Percentiles rank a stretch among this genome's conserved stretches.
These are phyloP conservation scores for Hirschfeldia incana DNA, from an alignment of 345 rosid genomes.

Conservation along the genomic window DNA sequence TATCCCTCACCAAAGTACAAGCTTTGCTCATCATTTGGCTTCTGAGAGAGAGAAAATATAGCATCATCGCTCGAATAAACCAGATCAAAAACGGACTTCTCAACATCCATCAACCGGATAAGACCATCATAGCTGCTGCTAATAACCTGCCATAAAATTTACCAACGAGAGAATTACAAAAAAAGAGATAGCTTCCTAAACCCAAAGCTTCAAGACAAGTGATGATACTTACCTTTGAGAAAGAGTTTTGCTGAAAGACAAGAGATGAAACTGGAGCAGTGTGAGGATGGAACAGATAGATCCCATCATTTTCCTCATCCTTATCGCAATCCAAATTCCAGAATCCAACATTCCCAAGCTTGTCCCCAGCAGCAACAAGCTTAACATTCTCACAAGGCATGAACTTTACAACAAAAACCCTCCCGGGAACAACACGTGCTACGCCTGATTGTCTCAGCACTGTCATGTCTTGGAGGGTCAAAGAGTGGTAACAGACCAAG, in stretches of 20 bases:
- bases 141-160: constrained; percentile 56
- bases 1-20: constrained; percentile 66
- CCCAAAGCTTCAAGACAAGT: no score
- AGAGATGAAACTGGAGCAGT: constrained; percentile 59
- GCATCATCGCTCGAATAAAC: constrained; percentile 51
- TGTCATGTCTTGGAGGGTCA: constrained; percentile 97
- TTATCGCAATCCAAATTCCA: constrained; percentile 67
- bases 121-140: constrained; percentile 74
- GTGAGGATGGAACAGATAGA: constrained; percentile 60
- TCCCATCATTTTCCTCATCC: constrained; percentile 36
- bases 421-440: constrained; percentile 67
- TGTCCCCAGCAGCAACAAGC: constrained; percentile 70
- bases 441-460: constrained; percentile 88
- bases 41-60: constrained; percentile 60
- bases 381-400: constrained; percentile 57
- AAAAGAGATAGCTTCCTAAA: no score
- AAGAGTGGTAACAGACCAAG: constrained; percentile 88
- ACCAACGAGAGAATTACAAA: background rate
- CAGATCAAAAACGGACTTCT: constrained; percentile 67
- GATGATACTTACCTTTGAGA: constrained; percentile 39
- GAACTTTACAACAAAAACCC: constrained; percentile 55
- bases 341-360: constrained; percentile 63
- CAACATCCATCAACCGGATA: constrained; percentile 70
- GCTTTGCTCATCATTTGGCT: constrained; percentile 48
- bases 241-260: constrained; percentile 52